phyloP scores from a whole-genome alignment of 352 stramenopile species.

The Phytophthora rubi region DNA sequence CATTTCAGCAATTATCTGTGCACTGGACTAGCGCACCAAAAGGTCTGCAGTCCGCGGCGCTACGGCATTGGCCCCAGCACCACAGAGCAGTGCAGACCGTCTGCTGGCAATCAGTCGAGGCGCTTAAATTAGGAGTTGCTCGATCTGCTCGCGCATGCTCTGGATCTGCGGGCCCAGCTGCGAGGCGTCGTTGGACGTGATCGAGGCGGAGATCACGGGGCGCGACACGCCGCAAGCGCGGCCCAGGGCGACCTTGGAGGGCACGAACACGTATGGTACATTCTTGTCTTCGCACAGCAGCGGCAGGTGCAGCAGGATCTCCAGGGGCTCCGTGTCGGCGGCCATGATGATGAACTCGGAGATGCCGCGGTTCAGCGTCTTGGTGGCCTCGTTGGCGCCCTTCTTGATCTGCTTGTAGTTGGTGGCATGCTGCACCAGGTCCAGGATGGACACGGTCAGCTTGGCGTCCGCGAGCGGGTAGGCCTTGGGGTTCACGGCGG shows the following conservation, averaged over 20 bases:
- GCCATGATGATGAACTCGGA: slow-evolving; percentile 99
- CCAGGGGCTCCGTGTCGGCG: slow-evolving; percentile 99
- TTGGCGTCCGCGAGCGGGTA: slow-evolving; percentile 98
- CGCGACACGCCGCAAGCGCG: slow-evolving; percentile 99
- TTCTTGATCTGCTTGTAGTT: slow-evolving; percentile 99
- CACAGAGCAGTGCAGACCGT: not conserved
- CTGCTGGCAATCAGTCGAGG: slow-evolving; percentile 35
- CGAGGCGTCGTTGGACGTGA: slow-evolving; percentile 99
- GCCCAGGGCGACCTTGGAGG: slow-evolving; percentile 98
- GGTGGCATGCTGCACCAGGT: slow-evolving; percentile 98
- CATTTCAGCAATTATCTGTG: slow-evolving; percentile 37
- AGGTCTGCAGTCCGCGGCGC: slow-evolving; percentile 6
- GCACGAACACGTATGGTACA: slow-evolving; percentile 93
- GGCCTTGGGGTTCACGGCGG: slow-evolving; percentile 94
- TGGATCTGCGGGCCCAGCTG: slow-evolving; percentile 99
- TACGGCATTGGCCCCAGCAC: not conserved
- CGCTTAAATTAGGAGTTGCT: slow-evolving; percentile 99
- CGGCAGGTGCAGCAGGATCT: slow-evolving; percentile 99
- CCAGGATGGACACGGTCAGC: slow-evolving; percentile 98
- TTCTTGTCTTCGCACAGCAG: slow-evolving; percentile 99
- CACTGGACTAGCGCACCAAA: slow-evolving; percentile 25
- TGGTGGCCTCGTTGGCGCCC: slow-evolving; percentile 99
- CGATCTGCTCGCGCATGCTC: slow-evolving; percentile 99
- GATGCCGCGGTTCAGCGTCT: slow-evolving; percentile 99
- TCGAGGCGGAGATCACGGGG: slow-evolving; percentile 98